Evolutionary conservation across 768 basidiomycete genomes (phyloP).

Genomic region (Fomitopsis pulvina): DNA sequence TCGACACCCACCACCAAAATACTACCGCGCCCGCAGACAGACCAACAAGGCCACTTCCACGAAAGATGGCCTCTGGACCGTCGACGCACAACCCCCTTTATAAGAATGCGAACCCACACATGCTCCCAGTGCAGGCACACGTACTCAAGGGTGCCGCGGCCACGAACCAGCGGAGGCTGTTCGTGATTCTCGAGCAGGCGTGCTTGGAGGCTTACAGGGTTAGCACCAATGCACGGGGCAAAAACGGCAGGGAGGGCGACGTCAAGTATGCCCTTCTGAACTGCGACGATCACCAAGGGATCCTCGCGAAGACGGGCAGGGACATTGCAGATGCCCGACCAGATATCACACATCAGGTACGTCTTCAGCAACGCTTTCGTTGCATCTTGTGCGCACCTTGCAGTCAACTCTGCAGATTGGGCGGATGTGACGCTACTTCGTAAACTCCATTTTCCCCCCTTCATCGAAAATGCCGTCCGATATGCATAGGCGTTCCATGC

Average conservation of each 20-base stretch:
- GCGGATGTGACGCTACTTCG: too few relatives aligned
- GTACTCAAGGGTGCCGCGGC: slow-evolving; percentile 53
- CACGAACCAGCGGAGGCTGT: slow-evolving; percentile 57
- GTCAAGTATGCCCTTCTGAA: slow-evolving; percentile 96
- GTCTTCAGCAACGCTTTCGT: slow-evolving; percentile 15
- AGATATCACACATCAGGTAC: slow-evolving; percentile 96
- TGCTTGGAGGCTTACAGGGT: slow-evolving; percentile 95
- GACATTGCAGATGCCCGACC: slow-evolving; percentile 99
- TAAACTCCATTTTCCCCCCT: not conserved
- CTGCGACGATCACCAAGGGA: slow-evolving; percentile 98
- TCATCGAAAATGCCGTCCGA: too few relatives aligned
- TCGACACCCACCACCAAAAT: slow-evolving; percentile 6
- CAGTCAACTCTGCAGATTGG: not conserved
- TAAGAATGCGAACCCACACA: slow-evolving; percentile 59
- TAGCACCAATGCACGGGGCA: slow-evolving; percentile 49
- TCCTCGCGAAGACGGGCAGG: slow-evolving; percentile 93
- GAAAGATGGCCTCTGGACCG: slow-evolving; percentile 29
- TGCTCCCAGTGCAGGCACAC: slow-evolving; percentile 79
- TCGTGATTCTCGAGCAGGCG: slow-evolving; percentile 88
- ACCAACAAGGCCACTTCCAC: slow-evolving; percentile 57
- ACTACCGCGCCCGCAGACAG: slow-evolving; percentile 29
- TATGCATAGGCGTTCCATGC: too few relatives aligned
- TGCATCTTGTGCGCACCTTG: not conserved
- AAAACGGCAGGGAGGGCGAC: slow-evolving; percentile 53
- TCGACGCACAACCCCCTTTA: slow-evolving; percentile 39